Evolutionary conservation across 257 asterid genomes (phyloP), one percentile per base, ranked within the genome.

Genomic region (Dorcoceras hygrometricum): DNA sequence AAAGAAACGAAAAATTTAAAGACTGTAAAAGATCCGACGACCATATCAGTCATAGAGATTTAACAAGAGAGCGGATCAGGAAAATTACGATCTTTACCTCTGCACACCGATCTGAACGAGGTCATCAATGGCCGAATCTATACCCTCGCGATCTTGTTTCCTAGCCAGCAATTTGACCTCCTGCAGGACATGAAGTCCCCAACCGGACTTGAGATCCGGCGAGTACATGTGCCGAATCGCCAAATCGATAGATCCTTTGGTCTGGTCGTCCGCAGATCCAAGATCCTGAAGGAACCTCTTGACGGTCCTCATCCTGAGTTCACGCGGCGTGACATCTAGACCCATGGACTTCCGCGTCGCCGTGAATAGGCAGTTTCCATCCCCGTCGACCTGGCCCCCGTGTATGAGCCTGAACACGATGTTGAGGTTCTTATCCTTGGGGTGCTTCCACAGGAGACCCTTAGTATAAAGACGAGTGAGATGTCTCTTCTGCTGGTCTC

Each of bases 161-260:
- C 72, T 85, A 0, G 89, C 96, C 79, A 93, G 71, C 54, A 93
- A 56, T 73, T 93, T 93, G 22, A 88, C 77, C 83, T 90, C 97
- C 86, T 93, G 99, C n/a, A 90, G 91, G 24, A 90, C 94, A 66
- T 93, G 96, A 65, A 93, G 74, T 4, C 97, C 99, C 99, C 99
- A 94, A 0, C 99, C 99, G 8, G 82, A 70, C 32, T 72, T 87
- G 82, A 94, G 92, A 94, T 94, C 97, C 58, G 97, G 99, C 65
- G 86, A 73, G 53, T 93, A 93, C 99, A 93, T 85, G 63, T 88
- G 78, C 79, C 81, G 73, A 64, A 93, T 88, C 61, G 82, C 96
- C 68, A 83, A 71, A 57, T 82, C 90, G 57, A 91, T 88, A 57
- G 76, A 62, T 10, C 54, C 64, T 63, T 70, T 86, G 32, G 84